These are phyloP conservation scores for Butyriboletus appendiculatus DNA, from an alignment of 1,284 basidiomycete genomes.

Conservation along the genomic window DNA sequence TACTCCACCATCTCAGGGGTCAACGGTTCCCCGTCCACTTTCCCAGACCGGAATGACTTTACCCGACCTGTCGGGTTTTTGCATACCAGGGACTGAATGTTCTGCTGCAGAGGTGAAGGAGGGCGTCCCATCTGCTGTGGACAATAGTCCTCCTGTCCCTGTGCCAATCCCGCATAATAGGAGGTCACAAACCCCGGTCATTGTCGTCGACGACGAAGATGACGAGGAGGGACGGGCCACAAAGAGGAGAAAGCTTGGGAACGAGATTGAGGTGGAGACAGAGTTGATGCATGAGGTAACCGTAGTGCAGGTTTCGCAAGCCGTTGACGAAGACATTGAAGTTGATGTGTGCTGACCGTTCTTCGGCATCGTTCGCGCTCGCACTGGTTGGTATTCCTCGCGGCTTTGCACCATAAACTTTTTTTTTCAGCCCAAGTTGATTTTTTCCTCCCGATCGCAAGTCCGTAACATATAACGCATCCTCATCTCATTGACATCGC, in stretches of 20 bases:
- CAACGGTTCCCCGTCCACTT: neutral
- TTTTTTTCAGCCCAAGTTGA: conserved; percentile 2
- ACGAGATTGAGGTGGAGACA: neutral
- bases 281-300: neutral
- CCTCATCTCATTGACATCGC: conserved; percentile 18
- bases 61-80: conserved; percentile 15
- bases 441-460: conserved; percentile 3
- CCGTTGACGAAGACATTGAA: conserved; percentile 32
- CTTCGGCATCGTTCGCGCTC: neutral
- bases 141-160: conserved; percentile 23
- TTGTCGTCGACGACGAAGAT: conserved; percentile 60
- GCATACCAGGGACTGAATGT: conserved; percentile 1
- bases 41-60: neutral
- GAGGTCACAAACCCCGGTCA: conserved; percentile 44
- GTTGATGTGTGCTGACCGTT: conserved; percentile 28
- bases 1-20: neutral
- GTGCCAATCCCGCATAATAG: conserved; percentile 29
- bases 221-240: conserved; percentile 51
- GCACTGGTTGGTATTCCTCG: neutral
- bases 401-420: neutral
- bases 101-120: conserved; percentile 19
- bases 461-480: conserved; percentile 19
- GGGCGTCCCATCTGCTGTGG: conserved; percentile 13
- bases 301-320: conserved; percentile 6
- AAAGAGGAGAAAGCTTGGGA: conserved; percentile 50